Evolutionary conservation across 2,329 filamentous ascomycete genomes (phyloP).

Genomic region (Aspergillus sp.): DNA sequence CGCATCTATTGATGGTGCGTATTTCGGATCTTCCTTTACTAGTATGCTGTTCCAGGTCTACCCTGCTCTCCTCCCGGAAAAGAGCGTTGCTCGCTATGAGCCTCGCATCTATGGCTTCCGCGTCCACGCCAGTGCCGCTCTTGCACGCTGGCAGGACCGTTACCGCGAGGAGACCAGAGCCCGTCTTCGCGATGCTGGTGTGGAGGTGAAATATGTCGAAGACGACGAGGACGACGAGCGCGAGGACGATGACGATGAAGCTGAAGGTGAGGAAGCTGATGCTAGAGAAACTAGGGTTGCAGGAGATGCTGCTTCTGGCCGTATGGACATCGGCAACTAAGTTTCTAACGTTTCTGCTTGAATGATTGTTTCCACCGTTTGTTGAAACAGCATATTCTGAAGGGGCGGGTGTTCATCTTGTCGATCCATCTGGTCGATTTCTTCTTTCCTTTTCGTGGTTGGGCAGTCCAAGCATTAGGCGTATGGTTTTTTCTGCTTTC

Average conservation of each 20-base stretch:
- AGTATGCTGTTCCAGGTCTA: constrained; percentile 99
- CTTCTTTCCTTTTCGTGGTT: constrained; percentile 7
- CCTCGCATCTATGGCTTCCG: constrained; percentile 94
- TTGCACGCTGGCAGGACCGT: constrained; percentile 86
- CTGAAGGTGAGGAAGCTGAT: constrained; percentile 5
- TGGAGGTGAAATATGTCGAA: constrained; percentile 76
- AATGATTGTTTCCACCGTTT: neutral
- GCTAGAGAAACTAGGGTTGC: constrained; percentile 23
- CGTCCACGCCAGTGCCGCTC: constrained; percentile 82
- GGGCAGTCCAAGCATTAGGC: constrained; percentile 22
- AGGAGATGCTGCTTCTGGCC: constrained; percentile 33
- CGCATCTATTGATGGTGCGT: constrained; percentile 92
- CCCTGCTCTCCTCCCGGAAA: constrained; percentile 81
- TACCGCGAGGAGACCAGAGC: constrained; percentile 80
- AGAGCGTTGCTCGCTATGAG: constrained; percentile 81
- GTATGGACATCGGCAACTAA: constrained; percentile 40
- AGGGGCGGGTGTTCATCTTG: neutral
- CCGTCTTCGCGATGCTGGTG: constrained; percentile 64
- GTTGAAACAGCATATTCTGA: neutral
- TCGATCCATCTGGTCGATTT: constrained; percentile 1
- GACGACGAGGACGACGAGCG: constrained; percentile 63
- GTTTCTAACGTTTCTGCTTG: neutral
- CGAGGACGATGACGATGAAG: constrained; percentile 41
- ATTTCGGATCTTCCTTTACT: constrained; percentile 97
- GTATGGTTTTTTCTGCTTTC: constrained; percentile 22